Evolutionary conservation across 2,329 filamentous ascomycete genomes (phyloP).

Genomic region (Arthroderma uncinatum): DNA sequence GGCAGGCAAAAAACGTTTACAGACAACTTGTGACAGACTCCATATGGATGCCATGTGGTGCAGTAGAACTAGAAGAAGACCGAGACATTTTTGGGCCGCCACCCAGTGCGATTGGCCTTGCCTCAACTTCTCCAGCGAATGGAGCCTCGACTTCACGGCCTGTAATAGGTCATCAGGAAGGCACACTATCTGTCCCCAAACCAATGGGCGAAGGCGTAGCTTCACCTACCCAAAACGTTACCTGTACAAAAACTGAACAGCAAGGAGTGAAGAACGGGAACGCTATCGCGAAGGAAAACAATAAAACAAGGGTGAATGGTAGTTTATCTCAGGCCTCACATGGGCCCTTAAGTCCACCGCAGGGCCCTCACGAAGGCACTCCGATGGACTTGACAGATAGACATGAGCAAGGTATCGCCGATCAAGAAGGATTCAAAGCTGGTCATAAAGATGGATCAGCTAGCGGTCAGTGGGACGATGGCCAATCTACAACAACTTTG

Average conservation of each 20-base stretch:
- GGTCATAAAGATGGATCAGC: neutral
- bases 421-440: too few species aligned
- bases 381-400: neutral
- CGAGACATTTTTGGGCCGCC: conserved; percentile 31
- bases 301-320: neutral
- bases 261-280: neutral
- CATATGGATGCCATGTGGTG: conserved; percentile 47
- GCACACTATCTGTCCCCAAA: neutral
- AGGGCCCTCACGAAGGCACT: neutral
- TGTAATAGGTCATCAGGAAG: neutral
- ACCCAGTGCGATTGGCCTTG: neutral
- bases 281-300: neutral
- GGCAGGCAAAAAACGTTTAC: conserved; percentile 48
- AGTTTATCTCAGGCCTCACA: neutral
- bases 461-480: neutral
- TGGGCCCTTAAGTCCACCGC: neutral
- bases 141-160: neutral
- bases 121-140: neutral
- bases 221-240: neutral
- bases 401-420: neutral
- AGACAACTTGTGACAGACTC: conserved; percentile 50
- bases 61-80: conserved; percentile 43
- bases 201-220: neutral
- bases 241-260: neutral
- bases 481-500: neutral